Percentiles rank a stretch among this genome's conserved stretches.
Evolutionary conservation across 1,284 basidiomycete genomes (phyloP).

Genomic region (Singerocomus inundabilis): DNA sequence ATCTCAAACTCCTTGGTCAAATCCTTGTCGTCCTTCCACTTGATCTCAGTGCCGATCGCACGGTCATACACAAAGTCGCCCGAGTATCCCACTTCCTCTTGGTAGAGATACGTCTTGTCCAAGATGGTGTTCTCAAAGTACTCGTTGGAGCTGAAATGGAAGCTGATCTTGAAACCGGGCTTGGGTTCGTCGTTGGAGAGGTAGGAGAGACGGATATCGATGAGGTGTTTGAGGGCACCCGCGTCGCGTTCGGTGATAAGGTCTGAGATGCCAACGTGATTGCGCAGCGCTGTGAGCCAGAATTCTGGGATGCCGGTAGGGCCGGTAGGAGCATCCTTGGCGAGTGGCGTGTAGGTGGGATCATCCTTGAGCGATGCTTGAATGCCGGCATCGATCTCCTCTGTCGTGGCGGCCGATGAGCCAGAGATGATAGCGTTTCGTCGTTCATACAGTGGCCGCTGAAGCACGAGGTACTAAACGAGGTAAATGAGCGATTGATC

Average conservation of each 20-base stretch:
- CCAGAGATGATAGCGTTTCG: conserved; percentile 85
- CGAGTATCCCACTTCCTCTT: conserved; percentile 88
- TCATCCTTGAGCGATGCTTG: conserved; percentile 66
- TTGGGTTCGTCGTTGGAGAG: conserved; percentile 56
- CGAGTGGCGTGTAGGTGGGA: conserved; percentile 58
- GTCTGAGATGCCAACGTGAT: conserved; percentile 84
- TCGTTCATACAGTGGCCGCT: conserved; percentile 87
- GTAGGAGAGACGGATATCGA: conserved; percentile 71
- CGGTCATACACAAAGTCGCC: conserved; percentile 97
- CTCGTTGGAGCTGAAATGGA: conserved; percentile 82
- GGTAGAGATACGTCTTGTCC: conserved; percentile 95
- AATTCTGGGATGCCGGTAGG: conserved; percentile 80
- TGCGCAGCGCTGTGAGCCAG: conserved; percentile 96
- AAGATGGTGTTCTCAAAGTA: conserved; percentile 85
- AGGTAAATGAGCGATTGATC: conserved; percentile 12
- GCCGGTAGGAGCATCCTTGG: conserved; percentile 43
- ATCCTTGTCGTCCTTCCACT: conserved; percentile 99
- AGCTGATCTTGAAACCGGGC: conserved; percentile 90
- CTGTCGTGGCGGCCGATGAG: conserved; percentile 67
- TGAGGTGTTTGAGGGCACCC: conserved; percentile 66
- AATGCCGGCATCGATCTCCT: conserved; percentile 85
- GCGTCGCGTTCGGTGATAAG: conserved; percentile 94
- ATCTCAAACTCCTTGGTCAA: conserved; percentile 97
- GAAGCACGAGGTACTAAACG: conserved; percentile 77
- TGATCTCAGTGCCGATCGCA: conserved; percentile 87